Evolutionary conservation across 2,329 filamentous ascomycete genomes (phyloP).

Genomic region (Ophiostoma novo-ulmi): DNA sequence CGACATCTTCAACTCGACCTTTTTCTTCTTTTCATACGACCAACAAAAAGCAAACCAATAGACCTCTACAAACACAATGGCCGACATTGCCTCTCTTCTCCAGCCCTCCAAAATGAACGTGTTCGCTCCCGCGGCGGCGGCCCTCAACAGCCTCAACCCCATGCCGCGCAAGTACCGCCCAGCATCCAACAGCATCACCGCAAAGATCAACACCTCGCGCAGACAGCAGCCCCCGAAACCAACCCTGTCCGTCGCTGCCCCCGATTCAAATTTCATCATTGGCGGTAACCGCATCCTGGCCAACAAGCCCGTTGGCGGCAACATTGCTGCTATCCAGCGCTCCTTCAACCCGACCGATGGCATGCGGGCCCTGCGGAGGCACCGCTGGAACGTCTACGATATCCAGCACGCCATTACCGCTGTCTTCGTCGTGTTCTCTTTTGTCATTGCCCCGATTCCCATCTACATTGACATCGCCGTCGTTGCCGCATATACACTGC

Average conservation of each 20-base stretch:
- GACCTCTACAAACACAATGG: conserved; percentile 26
- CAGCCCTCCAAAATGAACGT: conserved; percentile 32
- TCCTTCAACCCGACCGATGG: conserved; percentile 79
- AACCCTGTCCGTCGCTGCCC: conserved; percentile 24
- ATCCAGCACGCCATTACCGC: conserved; percentile 75
- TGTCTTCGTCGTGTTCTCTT: conserved; percentile 71
- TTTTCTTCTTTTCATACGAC: background rate
- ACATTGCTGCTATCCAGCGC: conserved; percentile 70
- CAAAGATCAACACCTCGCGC: conserved; percentile 11
- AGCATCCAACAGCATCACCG: conserved; percentile 21
- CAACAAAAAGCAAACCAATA: no score
- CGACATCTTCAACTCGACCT: background rate
- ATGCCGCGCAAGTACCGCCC: conserved; percentile 34
- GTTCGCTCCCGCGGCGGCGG: conserved; percentile 30
- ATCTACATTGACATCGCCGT: conserved; percentile 71
- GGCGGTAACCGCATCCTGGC: conserved; percentile 20
- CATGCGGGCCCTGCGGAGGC: conserved; percentile 66
- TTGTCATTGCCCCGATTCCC: conserved; percentile 76
- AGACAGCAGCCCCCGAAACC: conserved; percentile 24
- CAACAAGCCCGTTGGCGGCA: conserved; percentile 38
- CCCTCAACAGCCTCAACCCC: conserved; percentile 33
- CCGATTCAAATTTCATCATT: conserved; percentile 26
- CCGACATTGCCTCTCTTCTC: conserved; percentile 28
- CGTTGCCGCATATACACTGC: conserved; percentile 60
- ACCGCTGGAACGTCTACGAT: conserved; percentile 78